These are phyloP conservation scores for Graphiopsis chlorocephala DNA, from an alignment of 2,329 filamentous ascomycete genomes.

Conservation along the genomic window DNA sequence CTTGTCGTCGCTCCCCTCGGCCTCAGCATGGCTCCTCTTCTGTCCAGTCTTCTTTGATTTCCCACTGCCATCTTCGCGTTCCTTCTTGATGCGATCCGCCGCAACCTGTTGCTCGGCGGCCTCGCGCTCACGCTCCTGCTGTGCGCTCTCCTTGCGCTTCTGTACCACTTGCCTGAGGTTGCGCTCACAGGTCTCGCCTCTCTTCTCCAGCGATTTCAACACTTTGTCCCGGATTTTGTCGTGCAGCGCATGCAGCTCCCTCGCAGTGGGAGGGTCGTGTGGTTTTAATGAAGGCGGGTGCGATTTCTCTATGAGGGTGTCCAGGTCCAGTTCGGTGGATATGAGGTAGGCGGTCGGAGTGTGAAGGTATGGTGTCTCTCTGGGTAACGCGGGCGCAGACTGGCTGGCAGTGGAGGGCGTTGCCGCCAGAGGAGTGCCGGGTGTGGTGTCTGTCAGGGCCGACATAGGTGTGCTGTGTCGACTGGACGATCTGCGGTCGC, in stretches of 20 bases:
- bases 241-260: conserved; percentile 62
- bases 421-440: conserved; percentile 52
- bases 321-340: conserved; percentile 59
- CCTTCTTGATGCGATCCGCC: conserved; percentile 41
- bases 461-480: conserved; percentile 75
- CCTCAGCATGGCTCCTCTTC: conserved; percentile 34
- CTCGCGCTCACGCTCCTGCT: conserved; percentile 53
- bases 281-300: conserved; percentile 43
- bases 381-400: conserved; percentile 50
- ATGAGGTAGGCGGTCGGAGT: conserved; percentile 51
- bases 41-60: conserved; percentile 29
- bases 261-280: conserved; percentile 53
- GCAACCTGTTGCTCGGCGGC: conserved; percentile 46
- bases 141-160: conserved; percentile 60
- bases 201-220: conserved; percentile 43
- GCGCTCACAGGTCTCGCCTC: conserved; percentile 66
- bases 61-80: conserved; percentile 29
- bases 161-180: conserved; percentile 69
- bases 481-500: conserved; percentile 65
- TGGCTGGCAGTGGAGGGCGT: conserved; percentile 59
- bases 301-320: conserved; percentile 67
- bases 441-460: conserved; percentile 38
- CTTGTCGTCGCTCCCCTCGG: conserved; percentile 63
- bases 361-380: conserved; percentile 61
- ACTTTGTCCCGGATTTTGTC: conserved; percentile 61